These are phyloP conservation scores for Saturnispora kantuleensis DNA, from an alignment of 805 yeast genomes.

Conservation along the genomic window DNA sequence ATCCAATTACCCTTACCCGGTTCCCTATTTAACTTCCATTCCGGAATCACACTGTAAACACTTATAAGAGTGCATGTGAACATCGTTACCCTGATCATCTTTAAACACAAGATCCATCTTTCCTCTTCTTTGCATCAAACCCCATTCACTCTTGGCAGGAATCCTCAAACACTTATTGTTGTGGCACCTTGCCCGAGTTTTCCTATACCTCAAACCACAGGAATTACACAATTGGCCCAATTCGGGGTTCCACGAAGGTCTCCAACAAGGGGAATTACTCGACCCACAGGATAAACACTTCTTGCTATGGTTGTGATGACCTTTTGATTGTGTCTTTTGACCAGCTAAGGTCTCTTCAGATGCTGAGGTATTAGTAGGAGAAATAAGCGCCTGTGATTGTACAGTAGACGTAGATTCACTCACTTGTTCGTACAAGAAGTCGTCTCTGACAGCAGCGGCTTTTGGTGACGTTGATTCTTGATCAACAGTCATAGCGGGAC, in stretches of 20 bases:
- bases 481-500: not conserved
- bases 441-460: not conserved
- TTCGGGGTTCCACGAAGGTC: conserved; percentile 88
- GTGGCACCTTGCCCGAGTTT: conserved; percentile 85
- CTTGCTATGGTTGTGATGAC: conserved; percentile 22
- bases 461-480: not conserved
- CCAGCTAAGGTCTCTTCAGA: not conserved
- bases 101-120: conserved; percentile 23
- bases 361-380: not conserved
- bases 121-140: conserved; percentile 71
- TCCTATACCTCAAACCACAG: conserved; percentile 90
- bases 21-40: conserved; percentile 33
- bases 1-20: not conserved
- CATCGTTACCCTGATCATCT: conserved; percentile 10
- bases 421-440: not conserved
- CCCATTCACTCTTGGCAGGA: conserved; percentile 95
- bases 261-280: conserved; percentile 93
- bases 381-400: not conserved
- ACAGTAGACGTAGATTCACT: too few relatives aligned
- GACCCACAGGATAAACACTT: conserved; percentile 86
- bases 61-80: conserved; percentile 26
- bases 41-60: conserved; percentile 54
- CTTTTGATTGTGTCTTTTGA: not conserved
- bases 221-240: conserved; percentile 96
- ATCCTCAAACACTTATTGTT: conserved; percentile 69